Base-by-base conservation (phyloP, 352 stramenopile genomes). In the Thalassiosira exigua region DNA sequence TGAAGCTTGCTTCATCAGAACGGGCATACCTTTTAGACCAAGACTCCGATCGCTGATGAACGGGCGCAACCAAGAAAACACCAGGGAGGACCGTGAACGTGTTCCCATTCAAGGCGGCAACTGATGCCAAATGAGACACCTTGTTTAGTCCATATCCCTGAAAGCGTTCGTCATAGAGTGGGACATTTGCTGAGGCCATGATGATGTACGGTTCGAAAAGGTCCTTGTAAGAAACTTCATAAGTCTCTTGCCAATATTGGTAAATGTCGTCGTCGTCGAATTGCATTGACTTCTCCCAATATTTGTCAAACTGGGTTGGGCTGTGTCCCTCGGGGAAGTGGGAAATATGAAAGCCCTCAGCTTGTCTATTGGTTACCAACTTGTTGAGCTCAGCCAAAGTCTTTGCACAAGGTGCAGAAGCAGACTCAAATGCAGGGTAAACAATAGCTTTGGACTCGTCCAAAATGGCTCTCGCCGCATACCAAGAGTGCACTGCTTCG, bases 61-160 rank as follows among this genome's bases (percentile, higher is more conserved):
- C 46, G 14, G 65, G 65, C 19, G 65, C 65, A 7, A 66, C 46
- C 22, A 73, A 52, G 39, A 73, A 73, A 24, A 62, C 22, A 17
- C 65, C 65, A n/a, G 65, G 65, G 33, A 73, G 65, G 22, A 73
- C 65, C n/a, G 33, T 21, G 29, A 73, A 73, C 5, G 61, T 19
- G 3, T 41, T n/a, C 12, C 51, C n/a, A 53, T 64, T 67, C 7
- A 46, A 24, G 29, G n/a, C 12, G 29, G 65, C 22, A 52, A 73
- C 46, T 12, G 22, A 29, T 5, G 51, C 52, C 19, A 73, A 42
- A 51, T 78, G 69, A 21, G 50, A 53, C 17, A 78, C 69, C 62
- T 78, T 78, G 62, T 78, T 78, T 19, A 78, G 44, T 4, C 69
- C 69, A 46, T 78, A 78, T 5, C 69, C 69, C 36, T 61, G 57